Evolutionary conservation across 2,329 filamentous ascomycete genomes (phyloP), one percentile per base, ranked within the genome.

Genomic region (Blastomyces emzantsi): DNA sequence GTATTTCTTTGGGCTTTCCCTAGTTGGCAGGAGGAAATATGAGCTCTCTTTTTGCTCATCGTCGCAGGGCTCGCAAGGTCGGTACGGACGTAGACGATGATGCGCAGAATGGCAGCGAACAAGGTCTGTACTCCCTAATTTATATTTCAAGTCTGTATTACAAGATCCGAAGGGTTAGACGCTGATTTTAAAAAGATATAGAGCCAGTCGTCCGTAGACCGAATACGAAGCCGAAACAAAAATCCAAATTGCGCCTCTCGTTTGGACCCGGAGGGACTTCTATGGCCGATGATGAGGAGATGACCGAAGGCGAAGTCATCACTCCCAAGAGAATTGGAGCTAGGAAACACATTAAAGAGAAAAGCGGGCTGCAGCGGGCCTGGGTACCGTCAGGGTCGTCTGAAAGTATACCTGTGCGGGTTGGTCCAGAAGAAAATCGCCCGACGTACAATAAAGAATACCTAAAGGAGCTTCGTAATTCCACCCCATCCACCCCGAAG

Each of bases 401-500:
- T 66, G 75, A 80, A n/a, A 78, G 80, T 2, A 74, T 90, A 0
- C 85, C 85, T 0, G 74, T 85, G 63, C 81, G 85, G 8, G 80
- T 83, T 0, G 78, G 80, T 6, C 82, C 86, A 17, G 86, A 90
- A 17, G 85, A 88, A 19, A 87, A 87, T 61, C 81, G 88, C 47
- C 92, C 91, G 0, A 88, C 80, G 64, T 97, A 99, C 74, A 95
- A 84, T 78, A 90, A 89, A 71, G 90, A 95, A 69, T 90, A 93
- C 68, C 81, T 99, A 25, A 87, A 90, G 43, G 90, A 96, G 73
- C 81, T 99, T 17, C 90, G 91, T 66, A 89, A 87, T 64, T 92
- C 90, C 15, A 97, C 92, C 0, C 92, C 91, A 0, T 90, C 87
- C 30, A 92, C 90, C 0, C 92, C 92, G 0, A 87, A 85, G 66